Conservation (phyloP, 2,329 filamentous ascomycete genomes). For the Metarhizium humberi region DNA sequence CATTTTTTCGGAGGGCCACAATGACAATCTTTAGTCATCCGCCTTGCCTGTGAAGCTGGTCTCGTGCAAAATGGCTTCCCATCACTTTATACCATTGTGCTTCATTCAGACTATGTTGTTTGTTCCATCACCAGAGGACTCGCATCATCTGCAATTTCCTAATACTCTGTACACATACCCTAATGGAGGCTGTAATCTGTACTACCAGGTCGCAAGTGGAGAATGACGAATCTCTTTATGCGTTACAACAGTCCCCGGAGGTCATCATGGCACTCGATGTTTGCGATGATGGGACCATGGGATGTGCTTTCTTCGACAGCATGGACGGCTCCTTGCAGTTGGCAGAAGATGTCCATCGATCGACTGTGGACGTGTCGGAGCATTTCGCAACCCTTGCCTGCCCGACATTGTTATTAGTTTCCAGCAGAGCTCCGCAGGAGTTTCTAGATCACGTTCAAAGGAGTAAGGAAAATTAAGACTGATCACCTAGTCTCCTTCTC, state of each 20-base stretch:
- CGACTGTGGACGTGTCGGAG: slow-evolving; percentile 60
- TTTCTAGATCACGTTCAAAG: slow-evolving; percentile 18
- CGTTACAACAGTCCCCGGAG: slow-evolving; percentile 30
- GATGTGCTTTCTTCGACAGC: slow-evolving; percentile 76
- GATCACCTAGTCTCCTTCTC: not conserved
- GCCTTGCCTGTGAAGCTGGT: no score
- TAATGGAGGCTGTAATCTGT: not conserved
- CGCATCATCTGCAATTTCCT: not conserved
- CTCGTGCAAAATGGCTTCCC: no score
- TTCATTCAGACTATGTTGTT: no score
- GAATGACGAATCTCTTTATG: not conserved
- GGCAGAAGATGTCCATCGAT: slow-evolving; percentile 65
- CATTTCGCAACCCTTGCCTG: slow-evolving; percentile 45
- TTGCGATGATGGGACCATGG: slow-evolving; percentile 59
- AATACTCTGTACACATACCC: not conserved
- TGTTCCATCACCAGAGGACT: no score
- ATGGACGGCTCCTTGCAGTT: slow-evolving; percentile 61
- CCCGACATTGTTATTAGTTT: slow-evolving; percentile 46
- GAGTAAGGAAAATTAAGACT: not conserved
- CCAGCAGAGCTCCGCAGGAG: slow-evolving; percentile 33
- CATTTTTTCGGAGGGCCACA: not conserved
- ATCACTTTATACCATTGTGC: no score
- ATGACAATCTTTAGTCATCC: not conserved
- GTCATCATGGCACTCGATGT: slow-evolving; percentile 75
- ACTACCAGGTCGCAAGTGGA: not conserved